Base-by-base conservation (phyloP, 345 rosid species). In the Durio zibethinus region DNA sequence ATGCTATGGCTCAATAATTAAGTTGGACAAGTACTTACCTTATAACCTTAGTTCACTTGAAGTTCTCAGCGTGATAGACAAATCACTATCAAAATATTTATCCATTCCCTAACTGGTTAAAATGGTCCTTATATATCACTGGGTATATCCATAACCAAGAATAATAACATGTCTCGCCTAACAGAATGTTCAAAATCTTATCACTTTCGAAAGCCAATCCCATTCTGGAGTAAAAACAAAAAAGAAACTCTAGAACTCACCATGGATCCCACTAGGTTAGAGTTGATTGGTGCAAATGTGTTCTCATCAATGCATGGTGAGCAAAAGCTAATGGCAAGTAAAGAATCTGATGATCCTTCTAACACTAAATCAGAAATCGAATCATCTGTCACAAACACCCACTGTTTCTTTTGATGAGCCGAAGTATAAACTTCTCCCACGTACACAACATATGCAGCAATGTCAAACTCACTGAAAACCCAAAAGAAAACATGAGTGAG, bases 361-460 rank as follows among this genome's bases (percentile, higher is more conserved):
- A 85, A 76, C 71, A 82, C 72, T 48, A 78, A 80, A 25, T 66
- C 65, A 65, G 78, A 83, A 12, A 78, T 61, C 36, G 98, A 90
- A 80, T 85, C 87, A 87, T 93, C 98, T 59, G 93, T 89, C 82
- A 92, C 92, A 84, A 93, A 92, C 45, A 96, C 88, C 98, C 97
- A 91, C 78, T 94, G 99, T 82, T 87, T 93, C 93, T 84, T 91
- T 78, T 81, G 91, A 63, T 82, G 81, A 82, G 82, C 86, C 42
- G 79, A 81, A 38, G 72, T 79, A 77, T 83, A 88, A 79, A 82
- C 90, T 81, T 93, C 92, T 76, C 97, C 99, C 78, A 92, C 95
- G 62, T 88, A 72, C 81, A 96, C 85, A 77, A 96, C 88, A 29
- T 82, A 80, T 52, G 90, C 97, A 72, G 90, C 94, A 62, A 87